Percentiles rank a stretch among this genome's conserved stretches.
Conservation (phyloP, 352 stramenopile genomes). For the Globisporangium paddicum region DNA sequence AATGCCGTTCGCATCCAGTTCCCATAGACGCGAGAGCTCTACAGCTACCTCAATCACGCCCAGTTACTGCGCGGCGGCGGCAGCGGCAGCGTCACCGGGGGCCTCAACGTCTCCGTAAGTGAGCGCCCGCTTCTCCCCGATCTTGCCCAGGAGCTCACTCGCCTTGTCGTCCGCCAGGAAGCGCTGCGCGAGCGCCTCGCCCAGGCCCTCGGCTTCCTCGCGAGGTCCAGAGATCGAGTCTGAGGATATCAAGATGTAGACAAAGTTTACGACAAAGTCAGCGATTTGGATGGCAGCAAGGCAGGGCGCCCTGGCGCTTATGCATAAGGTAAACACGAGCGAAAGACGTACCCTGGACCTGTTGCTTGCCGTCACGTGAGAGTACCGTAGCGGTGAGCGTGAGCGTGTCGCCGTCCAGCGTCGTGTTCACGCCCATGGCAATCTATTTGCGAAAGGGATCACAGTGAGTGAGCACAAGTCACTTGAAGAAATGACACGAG, state of each 20-base stretch:
- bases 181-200: slow-evolving; percentile 53
- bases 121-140: slow-evolving; percentile 61
- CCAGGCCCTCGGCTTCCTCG: slow-evolving; percentile 51
- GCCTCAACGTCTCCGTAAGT: slow-evolving; percentile 72
- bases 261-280: too few species aligned
- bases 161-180: slow-evolving; percentile 57
- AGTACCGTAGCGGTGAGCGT: slow-evolving; percentile 68
- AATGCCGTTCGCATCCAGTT: neutral
- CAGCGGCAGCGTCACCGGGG: slow-evolving; percentile 58
- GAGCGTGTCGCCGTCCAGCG: slow-evolving; percentile 51
- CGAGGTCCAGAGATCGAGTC: slow-evolving; percentile 53
- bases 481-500: neutral
- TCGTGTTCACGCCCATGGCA: slow-evolving; percentile 78
- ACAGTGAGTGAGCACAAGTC: too few species aligned
- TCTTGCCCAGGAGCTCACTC: slow-evolving; percentile 50
- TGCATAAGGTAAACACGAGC: too few species aligned
- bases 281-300: too few species aligned
- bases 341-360: slow-evolving; percentile 39
- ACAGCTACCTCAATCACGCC: neutral
- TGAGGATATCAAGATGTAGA: neutral
- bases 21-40: neutral
- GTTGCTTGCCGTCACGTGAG: slow-evolving; percentile 66
- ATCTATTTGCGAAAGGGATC: slow-evolving; percentile 33
- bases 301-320: too few species aligned
- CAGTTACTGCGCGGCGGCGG: slow-evolving; percentile 21